A percentile compares a stretch with the other conserved stretches of the same genome.
Conservation (phyloP, 2,329 filamentous ascomycete species). For the Mycosphaerella arachidis region DNA sequence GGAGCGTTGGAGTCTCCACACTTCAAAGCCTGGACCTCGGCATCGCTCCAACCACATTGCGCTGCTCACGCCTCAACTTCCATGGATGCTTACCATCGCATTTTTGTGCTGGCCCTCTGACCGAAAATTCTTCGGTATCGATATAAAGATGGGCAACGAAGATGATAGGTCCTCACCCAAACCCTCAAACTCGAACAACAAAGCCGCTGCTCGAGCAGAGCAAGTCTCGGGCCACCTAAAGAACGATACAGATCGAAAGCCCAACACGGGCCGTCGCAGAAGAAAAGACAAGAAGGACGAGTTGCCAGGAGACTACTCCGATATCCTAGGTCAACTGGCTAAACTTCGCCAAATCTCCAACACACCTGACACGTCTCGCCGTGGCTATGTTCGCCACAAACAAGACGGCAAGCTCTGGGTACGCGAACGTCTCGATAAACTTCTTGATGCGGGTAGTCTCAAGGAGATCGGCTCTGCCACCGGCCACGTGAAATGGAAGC, state of each 20-base stretch:
- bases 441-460: slow-evolving; percentile 56
- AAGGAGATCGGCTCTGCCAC: slow-evolving; percentile 58
- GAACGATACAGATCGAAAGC: slow-evolving; percentile 36
- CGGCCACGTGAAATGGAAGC: slow-evolving; percentile 56
- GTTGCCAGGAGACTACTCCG: slow-evolving; percentile 58
- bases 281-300: slow-evolving; percentile 36
- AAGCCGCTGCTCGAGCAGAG: slow-evolving; percentile 24
- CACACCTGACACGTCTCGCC: slow-evolving; percentile 50
- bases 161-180: neutral
- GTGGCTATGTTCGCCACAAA: slow-evolving; percentile 60
- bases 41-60: neutral
- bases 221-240: slow-evolving; percentile 30
- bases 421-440: slow-evolving; percentile 54
- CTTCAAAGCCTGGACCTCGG: neutral
- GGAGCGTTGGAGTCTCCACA: neutral
- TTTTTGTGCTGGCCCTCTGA: neutral
- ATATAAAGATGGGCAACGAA: neutral
- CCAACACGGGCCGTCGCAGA: slow-evolving; percentile 27
- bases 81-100: neutral
- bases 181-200: neutral
- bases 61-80: neutral
- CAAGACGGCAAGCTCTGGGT: slow-evolving; percentile 63
- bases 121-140: neutral
- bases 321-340: slow-evolving; percentile 55
- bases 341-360: slow-evolving; percentile 50